Evolutionary conservation across 1,284 basidiomycete genomes (phyloP).

Genomic region (Pisolithus thermaeus): DNA sequence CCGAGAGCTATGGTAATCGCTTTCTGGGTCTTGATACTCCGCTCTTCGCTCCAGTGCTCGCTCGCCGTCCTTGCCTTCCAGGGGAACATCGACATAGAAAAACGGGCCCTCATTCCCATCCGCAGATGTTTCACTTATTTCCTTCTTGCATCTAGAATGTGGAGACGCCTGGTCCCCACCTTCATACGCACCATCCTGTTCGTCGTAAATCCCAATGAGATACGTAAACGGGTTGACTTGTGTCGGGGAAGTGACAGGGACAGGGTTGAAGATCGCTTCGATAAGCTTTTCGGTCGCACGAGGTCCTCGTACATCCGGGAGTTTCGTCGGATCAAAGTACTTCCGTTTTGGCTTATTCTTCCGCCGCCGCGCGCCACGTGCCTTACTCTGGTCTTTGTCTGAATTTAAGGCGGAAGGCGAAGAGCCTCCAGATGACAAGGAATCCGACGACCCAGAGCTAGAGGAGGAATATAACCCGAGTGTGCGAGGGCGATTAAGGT

Average conservation of each 20-base stretch:
- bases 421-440: slow-evolving; percentile 14
- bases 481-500: slow-evolving; percentile 45
- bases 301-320: slow-evolving; percentile 49
- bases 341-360: slow-evolving; percentile 18
- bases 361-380: not conserved
- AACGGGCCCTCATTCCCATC: not conserved
- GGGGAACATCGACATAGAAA: not conserved
- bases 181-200: slow-evolving; percentile 10
- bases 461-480: slow-evolving; percentile 43
- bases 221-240: slow-evolving; percentile 57
- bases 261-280: slow-evolving; percentile 72
- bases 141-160: not conserved
- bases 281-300: slow-evolving; percentile 65
- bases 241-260: slow-evolving; percentile 39
- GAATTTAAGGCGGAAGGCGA: slow-evolving; percentile 14
- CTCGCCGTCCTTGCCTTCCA: not conserved
- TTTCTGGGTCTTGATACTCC: slow-evolving; percentile 8
- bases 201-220: slow-evolving; percentile 29
- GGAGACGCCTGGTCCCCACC: slow-evolving; percentile 11
- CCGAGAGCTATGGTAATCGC: slow-evolving; percentile 27
- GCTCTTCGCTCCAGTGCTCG: not conserved
- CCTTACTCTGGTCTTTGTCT: not conserved
- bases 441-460: slow-evolving; percentile 12
- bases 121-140: not conserved
- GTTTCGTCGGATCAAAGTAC: slow-evolving; percentile 40